phyloP scores from a whole-genome alignment of 495 filamentous ascomycete species.

The Astrothelium macrocarpum region DNA sequence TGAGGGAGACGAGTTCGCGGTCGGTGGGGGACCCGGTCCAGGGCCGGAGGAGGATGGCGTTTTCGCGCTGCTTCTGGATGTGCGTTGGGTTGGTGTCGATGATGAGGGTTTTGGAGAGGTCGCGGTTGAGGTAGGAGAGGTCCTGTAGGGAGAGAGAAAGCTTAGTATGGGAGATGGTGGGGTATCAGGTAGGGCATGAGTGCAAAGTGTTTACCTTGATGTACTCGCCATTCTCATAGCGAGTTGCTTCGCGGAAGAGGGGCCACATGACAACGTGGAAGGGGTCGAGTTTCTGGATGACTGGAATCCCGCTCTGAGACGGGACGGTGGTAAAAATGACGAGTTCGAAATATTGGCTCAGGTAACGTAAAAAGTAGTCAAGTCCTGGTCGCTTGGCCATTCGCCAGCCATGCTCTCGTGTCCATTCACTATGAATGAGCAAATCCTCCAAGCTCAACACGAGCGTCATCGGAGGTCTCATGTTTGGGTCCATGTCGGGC shows the following conservation, averaged over 20 bases:
- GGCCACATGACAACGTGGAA: slow-evolving; percentile 94
- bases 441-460: slow-evolving; percentile 89
- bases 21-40: slow-evolving; percentile 81
- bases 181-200: not conserved
- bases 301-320: slow-evolving; percentile 68
- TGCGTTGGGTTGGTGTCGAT: slow-evolving; percentile 78
- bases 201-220: slow-evolving; percentile 61
- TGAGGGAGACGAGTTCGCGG: slow-evolving; percentile 71
- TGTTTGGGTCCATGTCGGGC: slow-evolving; percentile 73
- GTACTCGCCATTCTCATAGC: slow-evolving; percentile 90
- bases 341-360: slow-evolving; percentile 94
- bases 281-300: slow-evolving; percentile 91
- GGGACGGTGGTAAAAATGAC: slow-evolving; percentile 88
- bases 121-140: slow-evolving; percentile 89
- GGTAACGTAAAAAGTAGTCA: slow-evolving; percentile 93
- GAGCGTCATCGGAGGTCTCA: slow-evolving; percentile 82
- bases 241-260: slow-evolving; percentile 85
- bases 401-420: slow-evolving; percentile 86
- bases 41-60: slow-evolving; percentile 80
- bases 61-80: slow-evolving; percentile 77
- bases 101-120: slow-evolving; percentile 86
- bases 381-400: slow-evolving; percentile 90
- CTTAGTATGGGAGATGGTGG: not conserved
- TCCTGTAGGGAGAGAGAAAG: slow-evolving; percentile 47
- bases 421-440: slow-evolving; percentile 89